Evolutionary conservation across 768 basidiomycete species (phyloP).

Genomic region (Lactarius hatsudake): DNA sequence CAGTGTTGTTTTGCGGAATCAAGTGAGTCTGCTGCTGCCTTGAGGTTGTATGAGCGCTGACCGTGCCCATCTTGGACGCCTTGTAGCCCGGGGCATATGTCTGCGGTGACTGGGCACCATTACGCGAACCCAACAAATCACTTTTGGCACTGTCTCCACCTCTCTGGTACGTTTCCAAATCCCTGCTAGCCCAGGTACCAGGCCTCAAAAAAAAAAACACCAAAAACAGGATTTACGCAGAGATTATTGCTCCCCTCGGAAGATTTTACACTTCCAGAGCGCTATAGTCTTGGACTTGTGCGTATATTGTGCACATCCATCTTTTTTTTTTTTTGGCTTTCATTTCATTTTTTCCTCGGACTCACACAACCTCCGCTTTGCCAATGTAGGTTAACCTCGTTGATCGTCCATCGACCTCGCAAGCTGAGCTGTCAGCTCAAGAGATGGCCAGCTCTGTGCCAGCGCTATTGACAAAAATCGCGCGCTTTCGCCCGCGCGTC

Average conservation of each 20-base stretch:
- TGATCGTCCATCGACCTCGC: constrained; percentile 61
- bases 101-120: constrained; percentile 71
- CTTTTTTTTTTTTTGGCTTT: not conserved
- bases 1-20: constrained; percentile 84
- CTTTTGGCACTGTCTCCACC: constrained; percentile 73
- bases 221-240: constrained; percentile 54
- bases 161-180: constrained; percentile 47
- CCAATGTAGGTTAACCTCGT: constrained; percentile 68
- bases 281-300: constrained; percentile 66
- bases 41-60: not conserved
- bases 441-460: constrained; percentile 59
- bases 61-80: no score
- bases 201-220: not conserved
- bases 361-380: not conserved
- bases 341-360: not conserved
- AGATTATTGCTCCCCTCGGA: constrained; percentile 52
- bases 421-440: constrained; percentile 49
- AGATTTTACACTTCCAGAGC: constrained; percentile 56
- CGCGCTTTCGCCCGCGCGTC: constrained; percentile 53
- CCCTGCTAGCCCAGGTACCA: not conserved
- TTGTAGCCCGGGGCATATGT: constrained; percentile 62
- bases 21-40: constrained; percentile 49
- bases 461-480: constrained; percentile 57
- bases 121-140: constrained; percentile 80
- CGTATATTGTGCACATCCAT: constrained; percentile 28